Percentiles rank a stretch among this genome's conserved stretches.
Evolutionary conservation across 257 asterid species (phyloP).

Genomic region (Rauvolfia tetraphylla): DNA sequence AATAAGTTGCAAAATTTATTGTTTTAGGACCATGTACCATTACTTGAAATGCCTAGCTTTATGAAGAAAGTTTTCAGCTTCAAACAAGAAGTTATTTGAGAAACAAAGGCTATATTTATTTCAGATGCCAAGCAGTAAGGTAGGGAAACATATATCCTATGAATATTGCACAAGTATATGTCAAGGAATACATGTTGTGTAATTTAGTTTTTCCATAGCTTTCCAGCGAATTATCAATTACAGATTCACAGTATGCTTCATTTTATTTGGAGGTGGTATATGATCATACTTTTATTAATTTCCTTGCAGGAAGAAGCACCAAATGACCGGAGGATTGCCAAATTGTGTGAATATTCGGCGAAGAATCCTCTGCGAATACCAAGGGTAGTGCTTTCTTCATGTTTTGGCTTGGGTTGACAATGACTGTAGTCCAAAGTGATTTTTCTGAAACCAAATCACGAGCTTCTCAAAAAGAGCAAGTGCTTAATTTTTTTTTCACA

Average conservation of each 20-base stretch:
- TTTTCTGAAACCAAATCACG: too few relatives aligned
- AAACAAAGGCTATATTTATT: neutral
- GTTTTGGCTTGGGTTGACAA: neutral
- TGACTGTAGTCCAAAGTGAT: too few relatives aligned
- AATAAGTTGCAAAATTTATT: neutral
- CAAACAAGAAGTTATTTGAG: neutral
- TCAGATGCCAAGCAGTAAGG: neutral
- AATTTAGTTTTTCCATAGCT: neutral
- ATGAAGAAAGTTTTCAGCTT: neutral
- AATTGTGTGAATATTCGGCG: conserved; percentile 88
- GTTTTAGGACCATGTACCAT: neutral
- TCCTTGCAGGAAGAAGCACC: conserved; percentile 72
- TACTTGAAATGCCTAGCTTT: neutral
- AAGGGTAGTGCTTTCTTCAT: conserved; percentile 49
- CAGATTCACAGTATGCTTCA: neutral
- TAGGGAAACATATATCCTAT: neutral
- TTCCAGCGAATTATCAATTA: neutral
- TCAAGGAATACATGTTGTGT: neutral
- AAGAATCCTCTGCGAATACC: conserved; percentile 98
- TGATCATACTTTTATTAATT: conserved; percentile 15
- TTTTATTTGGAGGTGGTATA: neutral
- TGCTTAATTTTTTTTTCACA: too few relatives aligned
- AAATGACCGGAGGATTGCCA: conserved; percentile 86
- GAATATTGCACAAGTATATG: neutral
- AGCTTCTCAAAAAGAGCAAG: too few relatives aligned